Conservation (phyloP, 2,329 filamentous ascomycete species). For the Aureobasidium sp. region DNA sequence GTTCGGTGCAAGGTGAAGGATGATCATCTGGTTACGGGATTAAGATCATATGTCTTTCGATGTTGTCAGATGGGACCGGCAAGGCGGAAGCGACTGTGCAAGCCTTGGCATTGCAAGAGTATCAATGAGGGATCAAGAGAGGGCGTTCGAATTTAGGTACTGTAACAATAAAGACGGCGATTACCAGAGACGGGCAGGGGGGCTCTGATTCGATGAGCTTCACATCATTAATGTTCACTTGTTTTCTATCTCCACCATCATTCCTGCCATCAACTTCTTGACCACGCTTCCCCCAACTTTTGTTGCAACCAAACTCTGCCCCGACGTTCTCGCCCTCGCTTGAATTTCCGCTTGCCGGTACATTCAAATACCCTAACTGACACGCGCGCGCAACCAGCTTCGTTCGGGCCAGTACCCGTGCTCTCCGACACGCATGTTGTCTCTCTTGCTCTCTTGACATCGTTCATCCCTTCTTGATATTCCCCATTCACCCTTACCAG, state of each 20-base stretch:
- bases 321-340: constrained; percentile 13
- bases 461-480: not conserved
- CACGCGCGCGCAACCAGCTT: constrained; percentile 10
- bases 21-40: not conserved
- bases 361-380: constrained; percentile 12
- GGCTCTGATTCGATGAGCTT: not conserved
- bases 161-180: constrained; percentile 5
- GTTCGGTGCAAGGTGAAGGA: not conserved
- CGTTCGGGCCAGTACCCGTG: constrained; percentile 11
- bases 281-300: not conserved
- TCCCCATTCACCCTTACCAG: not conserved
- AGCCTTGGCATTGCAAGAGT: constrained; percentile 13
- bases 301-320: not conserved
- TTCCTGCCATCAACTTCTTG: not conserved
- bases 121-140: constrained; percentile 11
- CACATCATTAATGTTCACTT: constrained; percentile 3
- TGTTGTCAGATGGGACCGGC: constrained; percentile 10
- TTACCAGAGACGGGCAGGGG: constrained; percentile 11
- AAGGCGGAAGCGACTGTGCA: constrained; percentile 11
- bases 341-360: constrained; percentile 12
- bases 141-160: constrained; percentile 11
- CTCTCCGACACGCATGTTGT: constrained; percentile 16
- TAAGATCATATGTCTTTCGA: not conserved
- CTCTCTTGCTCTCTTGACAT: constrained; percentile 2
- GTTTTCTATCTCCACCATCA: not conserved